These are phyloP conservation scores for Emiliania huxleyi DNA, from an alignment of 78 protist genomes.

Conservation along the genomic window DNA sequence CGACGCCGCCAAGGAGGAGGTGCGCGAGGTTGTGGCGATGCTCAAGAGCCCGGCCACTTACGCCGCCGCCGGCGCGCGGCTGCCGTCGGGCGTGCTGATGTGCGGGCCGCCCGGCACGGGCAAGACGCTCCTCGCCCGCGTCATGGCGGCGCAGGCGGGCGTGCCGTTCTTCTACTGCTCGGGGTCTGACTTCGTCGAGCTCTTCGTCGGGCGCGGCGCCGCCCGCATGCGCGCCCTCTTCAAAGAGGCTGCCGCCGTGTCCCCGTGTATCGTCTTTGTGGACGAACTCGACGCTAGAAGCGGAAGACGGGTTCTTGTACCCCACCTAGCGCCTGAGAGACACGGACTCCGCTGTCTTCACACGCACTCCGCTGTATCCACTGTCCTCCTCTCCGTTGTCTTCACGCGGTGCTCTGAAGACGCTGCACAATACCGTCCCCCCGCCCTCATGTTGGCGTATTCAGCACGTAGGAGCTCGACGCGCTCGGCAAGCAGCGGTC, in stretches of 20 bases:
- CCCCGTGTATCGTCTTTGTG: slow-evolving; percentile 65
- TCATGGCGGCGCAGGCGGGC: background rate
- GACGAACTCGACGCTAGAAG: too few species aligned
- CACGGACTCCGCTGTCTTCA: too few species aligned
- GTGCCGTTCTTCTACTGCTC: slow-evolving; percentile 30
- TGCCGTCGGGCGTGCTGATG: slow-evolving; percentile 37
- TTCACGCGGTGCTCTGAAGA: too few species aligned
- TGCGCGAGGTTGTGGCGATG: background rate
- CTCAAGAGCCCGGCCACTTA: background rate
- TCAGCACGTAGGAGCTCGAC: too few species aligned
- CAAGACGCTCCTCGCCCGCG: slow-evolving; percentile 59
- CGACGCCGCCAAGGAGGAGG: background rate
- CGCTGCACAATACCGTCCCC: too few species aligned
- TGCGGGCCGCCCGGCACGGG: slow-evolving; percentile 70
- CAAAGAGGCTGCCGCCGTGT: slow-evolving; percentile 55
- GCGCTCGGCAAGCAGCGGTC: slow-evolving; percentile 77
- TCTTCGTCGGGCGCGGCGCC: slow-evolving; percentile 26
- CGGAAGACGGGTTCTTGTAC: too few species aligned
- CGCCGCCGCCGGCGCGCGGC: background rate
- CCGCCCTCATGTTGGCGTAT: too few species aligned
- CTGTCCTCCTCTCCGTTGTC: too few species aligned
- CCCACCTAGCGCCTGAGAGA: too few species aligned
- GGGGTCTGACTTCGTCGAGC: slow-evolving; percentile 30
- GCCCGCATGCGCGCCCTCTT: slow-evolving; percentile 14
- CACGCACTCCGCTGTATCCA: too few species aligned